Base-by-base conservation (phyloP, 1,284 basidiomycete species). In the Gymnopus androsaceus region DNA sequence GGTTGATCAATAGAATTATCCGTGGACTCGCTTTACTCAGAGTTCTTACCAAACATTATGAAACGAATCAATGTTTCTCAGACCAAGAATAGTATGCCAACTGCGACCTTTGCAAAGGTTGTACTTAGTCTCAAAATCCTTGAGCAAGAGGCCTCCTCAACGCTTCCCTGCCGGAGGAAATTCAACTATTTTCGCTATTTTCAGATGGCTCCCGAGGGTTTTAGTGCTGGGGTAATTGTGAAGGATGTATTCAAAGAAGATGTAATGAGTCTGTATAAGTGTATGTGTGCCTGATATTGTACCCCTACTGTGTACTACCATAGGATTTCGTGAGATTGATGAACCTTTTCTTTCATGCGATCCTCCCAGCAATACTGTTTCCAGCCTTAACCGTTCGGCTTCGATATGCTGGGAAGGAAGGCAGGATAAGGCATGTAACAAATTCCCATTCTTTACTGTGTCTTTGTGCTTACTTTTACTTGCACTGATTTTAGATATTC, bases 51-150 rank as follows among this genome's bases (percentile, higher is more conserved):
- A 7, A 78, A 78, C 48, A 85, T 87, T 30, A 63, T 81, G 11
- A 66, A 70, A 42, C 78, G 85, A 21, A 77, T 87, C 63, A 66
- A 79, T 55, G 63, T 67, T 1, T 84, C 82, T 64, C 83, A 88
- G 61, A 72, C 66, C 3, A 46, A 61, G 15, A 64, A 67, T 17
- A 66, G 79, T n/a, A 82, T 87, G 77, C 72, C 79, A 0, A 73
- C 77, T 0, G 74, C 74, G 2, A 72, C 65, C 46, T 87, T 87
- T 63, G 81, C 87, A 2, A 59, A 58, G 31, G 54, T 47, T 30
- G 72, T 77, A n/a, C n/a, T n/a, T n/a, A 0, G 78, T 75, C 6
- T 44, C 28, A 5, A 66, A 67, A 37, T 69, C 66, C 0, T 60
- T 80, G 15, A 60, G 56, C 30, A 56, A 34, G 33, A 69, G 59